Evolutionary conservation across 176 grass and related monocot genomes (phyloP).

Genomic region (Aegilops longissima): DNA sequence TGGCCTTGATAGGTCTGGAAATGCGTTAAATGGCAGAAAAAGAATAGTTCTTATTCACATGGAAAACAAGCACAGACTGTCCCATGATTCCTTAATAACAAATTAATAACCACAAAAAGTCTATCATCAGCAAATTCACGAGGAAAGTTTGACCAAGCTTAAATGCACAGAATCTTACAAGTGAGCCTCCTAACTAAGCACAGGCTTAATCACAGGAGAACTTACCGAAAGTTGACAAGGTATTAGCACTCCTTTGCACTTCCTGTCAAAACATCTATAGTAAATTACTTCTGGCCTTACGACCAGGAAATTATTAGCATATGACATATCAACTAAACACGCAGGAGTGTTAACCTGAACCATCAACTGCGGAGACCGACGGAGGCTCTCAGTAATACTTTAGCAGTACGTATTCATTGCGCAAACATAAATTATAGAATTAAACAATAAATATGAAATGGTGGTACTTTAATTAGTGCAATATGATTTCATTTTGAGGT

Average conservation of each 20-base stretch:
- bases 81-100: background rate
- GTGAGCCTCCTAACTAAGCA: background rate
- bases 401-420: background rate
- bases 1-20: background rate
- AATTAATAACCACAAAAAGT: background rate
- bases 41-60: background rate
- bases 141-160: background rate
- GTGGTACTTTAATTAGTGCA: background rate
- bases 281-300: background rate
- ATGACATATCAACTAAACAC: background rate
- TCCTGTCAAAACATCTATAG: slow-evolving; percentile 19
- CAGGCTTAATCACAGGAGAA: background rate
- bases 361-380: slow-evolving; percentile 68
- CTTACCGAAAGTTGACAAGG: slow-evolving; percentile 35
- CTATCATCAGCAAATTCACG: background rate
- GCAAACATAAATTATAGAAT: background rate
- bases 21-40: background rate
- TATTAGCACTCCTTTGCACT: slow-evolving; percentile 65
- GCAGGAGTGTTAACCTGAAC: slow-evolving; percentile 61
- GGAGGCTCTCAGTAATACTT: slow-evolving; percentile 85
- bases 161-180: background rate
- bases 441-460: background rate
- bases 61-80: background rate
- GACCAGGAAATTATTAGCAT: background rate
- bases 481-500: background rate